phyloP scores from a whole-genome alignment of 192 early-diverging fungal genomes.

The Coemansia sp. region DNA sequence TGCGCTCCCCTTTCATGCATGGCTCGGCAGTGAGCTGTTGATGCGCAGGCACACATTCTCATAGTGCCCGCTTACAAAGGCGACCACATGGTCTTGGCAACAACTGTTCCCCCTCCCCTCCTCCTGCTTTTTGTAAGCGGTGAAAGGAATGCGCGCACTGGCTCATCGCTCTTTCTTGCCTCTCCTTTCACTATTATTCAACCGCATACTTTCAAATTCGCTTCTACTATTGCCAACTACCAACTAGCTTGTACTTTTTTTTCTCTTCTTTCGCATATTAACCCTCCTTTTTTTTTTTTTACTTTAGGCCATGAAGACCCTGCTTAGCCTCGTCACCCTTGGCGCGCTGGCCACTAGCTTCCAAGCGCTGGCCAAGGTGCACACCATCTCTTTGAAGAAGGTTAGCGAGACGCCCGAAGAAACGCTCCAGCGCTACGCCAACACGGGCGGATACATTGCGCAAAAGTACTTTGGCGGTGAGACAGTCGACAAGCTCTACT shows the following conservation, averaged over 20 bases:
- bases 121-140: not conserved
- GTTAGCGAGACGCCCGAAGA: slow-evolving; percentile 62
- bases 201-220: slow-evolving; percentile 7
- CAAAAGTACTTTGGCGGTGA: slow-evolving; percentile 76
- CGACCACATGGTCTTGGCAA: not conserved
- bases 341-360: slow-evolving; percentile 30
- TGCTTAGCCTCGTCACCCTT: slow-evolving; percentile 39
- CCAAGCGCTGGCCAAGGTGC: slow-evolving; percentile 23
- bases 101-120: not conserved
- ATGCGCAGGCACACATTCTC: not conserved
- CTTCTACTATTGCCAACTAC: not conserved
- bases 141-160: not conserved
- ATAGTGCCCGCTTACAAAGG: not conserved
- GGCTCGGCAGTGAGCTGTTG: slow-evolving; percentile 1
- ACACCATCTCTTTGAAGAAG: slow-evolving; percentile 65
- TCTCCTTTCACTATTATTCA: not conserved
- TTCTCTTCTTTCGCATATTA: not conserved
- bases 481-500: slow-evolving; percentile 33
- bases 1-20: not conserved
- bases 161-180: not conserved
- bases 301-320: slow-evolving; percentile 34
- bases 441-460: slow-evolving; percentile 66
- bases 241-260: slow-evolving; percentile 4
- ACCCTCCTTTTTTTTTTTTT: not conserved
- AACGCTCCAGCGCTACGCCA: slow-evolving; percentile 63